Base-by-base conservation (phyloP, 2,329 filamentous ascomycete genomes). In the Aaosphaeria arxii region DNA sequence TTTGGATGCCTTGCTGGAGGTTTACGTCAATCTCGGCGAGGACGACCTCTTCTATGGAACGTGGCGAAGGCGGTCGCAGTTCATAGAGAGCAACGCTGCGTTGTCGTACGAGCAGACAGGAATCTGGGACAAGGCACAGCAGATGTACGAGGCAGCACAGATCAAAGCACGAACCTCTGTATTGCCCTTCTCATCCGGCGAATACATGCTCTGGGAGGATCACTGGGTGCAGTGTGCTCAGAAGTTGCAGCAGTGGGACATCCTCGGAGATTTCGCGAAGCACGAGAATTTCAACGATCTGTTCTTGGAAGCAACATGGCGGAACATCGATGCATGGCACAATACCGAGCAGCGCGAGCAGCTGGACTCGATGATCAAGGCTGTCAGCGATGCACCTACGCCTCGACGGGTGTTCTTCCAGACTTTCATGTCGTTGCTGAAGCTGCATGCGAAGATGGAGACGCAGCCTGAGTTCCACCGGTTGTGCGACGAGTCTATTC, bases 141-240 rank as follows among this genome's bases (percentile, higher is more conserved):
- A 89, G 63, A 87, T 96, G 75, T 99, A 97, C 69, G 94, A 99
- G 71, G 87, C 87, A 47, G 94, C 95, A 0, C 95, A 99, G 71
- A 90, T 99, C 69, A 99, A 97, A 70, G 94, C 95, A 40, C 84
- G 95, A 42, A 97, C 92, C 0, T 94, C 91, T 44, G 89, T 92
- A n/a, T 84, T 97, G 52, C 92, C 94, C 0, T 97, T 96, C 70
- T 96, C 92, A 1, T 89, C 95, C 61, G 91, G 87, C 31, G 94
- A 99, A 71, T 99, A 99, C 72, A 96, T 95, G 83, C 81, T 99
- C 1, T 99, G 94, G 94, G 94, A 99, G 72, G 94, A 99, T 65
- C 95, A 99, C 61, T 99, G 94, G 94, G 86, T 99, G 39, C 81
- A 96, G 43, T 99, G 94, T 69, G 94, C 92, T 0, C 91, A 97